A percentile compares a stretch with the other conserved stretches of the same genome.
Conservation (phyloP, 306 rosid genomes). For the Vigna angularis region DNA sequence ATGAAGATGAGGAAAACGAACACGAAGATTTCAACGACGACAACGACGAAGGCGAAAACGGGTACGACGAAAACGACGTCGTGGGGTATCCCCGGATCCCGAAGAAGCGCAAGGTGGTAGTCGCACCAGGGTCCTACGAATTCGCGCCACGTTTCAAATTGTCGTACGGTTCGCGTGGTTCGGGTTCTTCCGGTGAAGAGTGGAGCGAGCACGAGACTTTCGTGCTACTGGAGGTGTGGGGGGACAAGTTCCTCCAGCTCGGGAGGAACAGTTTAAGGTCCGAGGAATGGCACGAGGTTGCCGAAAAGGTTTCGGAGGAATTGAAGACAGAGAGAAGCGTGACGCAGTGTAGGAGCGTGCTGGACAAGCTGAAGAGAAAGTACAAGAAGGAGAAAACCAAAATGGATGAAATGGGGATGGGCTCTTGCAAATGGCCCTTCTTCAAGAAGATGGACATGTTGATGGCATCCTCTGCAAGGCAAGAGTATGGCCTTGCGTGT, state of each 20-base stretch:
- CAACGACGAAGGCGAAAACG: conserved; percentile 39
- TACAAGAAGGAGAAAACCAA: conserved; percentile 76
- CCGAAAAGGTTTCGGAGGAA: conserved; percentile 72
- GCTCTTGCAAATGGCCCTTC: conserved; percentile 65
- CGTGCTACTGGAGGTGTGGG: conserved; percentile 81
- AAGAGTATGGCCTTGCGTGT: conserved; percentile 74
- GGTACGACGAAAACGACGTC: conserved; percentile 36
- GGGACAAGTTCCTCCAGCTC: conserved; percentile 71
- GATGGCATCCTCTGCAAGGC: conserved; percentile 69
- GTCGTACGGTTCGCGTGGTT: conserved; percentile 29
- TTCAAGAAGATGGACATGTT: conserved; percentile 86
- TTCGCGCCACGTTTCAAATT: conserved; percentile 53
- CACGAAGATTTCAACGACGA: conserved; percentile 44
- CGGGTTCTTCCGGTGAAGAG: conserved; percentile 45
- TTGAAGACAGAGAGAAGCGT: conserved; percentile 56
- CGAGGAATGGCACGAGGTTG: conserved; percentile 78
- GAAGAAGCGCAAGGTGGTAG: conserved; percentile 62
- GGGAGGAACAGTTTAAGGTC: conserved; percentile 88
- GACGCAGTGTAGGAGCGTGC: conserved; percentile 60
- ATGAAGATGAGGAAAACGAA: conserved; percentile 51
- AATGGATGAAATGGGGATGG: conserved; percentile 63
- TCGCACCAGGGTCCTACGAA: conserved; percentile 44
- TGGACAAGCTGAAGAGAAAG: conserved; percentile 73
- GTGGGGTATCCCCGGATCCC: conserved; percentile 54
- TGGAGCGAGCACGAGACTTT: conserved; percentile 73